Evolutionary conservation across 352 stramenopile species (phyloP), one percentile per base, ranked within the genome.

Genomic region (Globisporangium solare): DNA sequence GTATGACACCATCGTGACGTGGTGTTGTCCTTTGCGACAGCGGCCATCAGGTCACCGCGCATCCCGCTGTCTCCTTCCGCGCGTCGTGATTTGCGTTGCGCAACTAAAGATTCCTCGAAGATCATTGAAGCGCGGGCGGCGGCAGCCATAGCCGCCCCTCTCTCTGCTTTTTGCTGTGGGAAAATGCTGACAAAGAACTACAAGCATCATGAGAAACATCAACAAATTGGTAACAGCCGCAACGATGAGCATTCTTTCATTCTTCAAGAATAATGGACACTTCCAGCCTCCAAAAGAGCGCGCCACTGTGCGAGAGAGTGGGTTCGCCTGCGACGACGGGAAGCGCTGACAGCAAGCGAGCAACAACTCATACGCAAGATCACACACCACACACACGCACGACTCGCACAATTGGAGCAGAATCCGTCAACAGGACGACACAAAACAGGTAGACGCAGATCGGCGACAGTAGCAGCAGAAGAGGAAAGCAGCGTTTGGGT

Each of bases 1-100:
- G 24, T 17, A 43, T 58, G 51, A 58, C 51, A 58, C 40, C 24
- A 50, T 50, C 51, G 37, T 58, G 51, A 58, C 41, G 51, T 58
- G 41, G 24, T 50, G 40, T 58, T 58, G 51, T 42, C 51, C 51
- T 50, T 31, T n/a, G 27, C 27, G 27, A 35, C 10, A 6, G 7
- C 20, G 27, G 7, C 20, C 22, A 20, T 8, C 8, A 40, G 49
- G 24, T 54, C 37, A 40, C 47, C 51, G 22, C 39, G 35, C 24
- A 58, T 58, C 51, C 22, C 27, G 51, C 45, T 35, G 27, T 35
- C 27, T 35, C 27, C 27, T 35, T 35, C 1, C 27, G 27, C 27
- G 27, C 27, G 27, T 57, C 22, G 22, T 42, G 31, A 45, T 54
- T 35, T 35, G 27, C 7, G 6, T 35, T 35, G 27, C 27, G 27